These are phyloP conservation scores for Allantophomopsis lycopodina DNA, from an alignment of 2,329 filamentous ascomycete genomes.

Conservation along the genomic window DNA sequence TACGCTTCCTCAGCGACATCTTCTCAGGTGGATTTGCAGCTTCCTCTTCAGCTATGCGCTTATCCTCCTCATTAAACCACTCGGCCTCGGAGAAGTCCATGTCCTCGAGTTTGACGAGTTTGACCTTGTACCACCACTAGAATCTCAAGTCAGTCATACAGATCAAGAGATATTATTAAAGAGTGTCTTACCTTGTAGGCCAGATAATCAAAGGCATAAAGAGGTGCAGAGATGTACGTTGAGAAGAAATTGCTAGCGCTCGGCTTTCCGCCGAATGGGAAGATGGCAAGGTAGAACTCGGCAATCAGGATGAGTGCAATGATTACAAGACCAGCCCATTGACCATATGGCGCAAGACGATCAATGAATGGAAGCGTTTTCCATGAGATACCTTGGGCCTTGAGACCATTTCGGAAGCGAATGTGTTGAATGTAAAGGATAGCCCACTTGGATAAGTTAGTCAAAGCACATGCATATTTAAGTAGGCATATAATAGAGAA, in stretches of 20 bases:
- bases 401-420: conserved; percentile 1
- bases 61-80: conserved; percentile 1
- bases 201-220: conserved; percentile 18
- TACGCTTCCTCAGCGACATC: not conserved
- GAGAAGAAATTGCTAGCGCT: conserved; percentile 19
- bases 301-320: conserved; percentile 17
- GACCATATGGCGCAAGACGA: not conserved
- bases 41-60: not conserved
- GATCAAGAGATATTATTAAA: not conserved
- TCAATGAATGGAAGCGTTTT: conserved; percentile 1
- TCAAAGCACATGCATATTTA: too few relatives aligned
- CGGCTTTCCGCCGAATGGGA: conserved; percentile 16
- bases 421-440: conserved; percentile 1
- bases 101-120: not conserved
- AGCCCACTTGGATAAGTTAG: not conserved
- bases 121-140: conserved; percentile 1
- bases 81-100: conserved; percentile 1
- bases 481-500: too few relatives aligned
- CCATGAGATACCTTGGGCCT: conserved; percentile 2
- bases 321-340: conserved; percentile 8
- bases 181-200: conserved; percentile 1
- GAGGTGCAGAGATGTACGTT: conserved; percentile 17
- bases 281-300: conserved; percentile 19
- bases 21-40: not conserved
- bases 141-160: not conserved